phyloP scores from a whole-genome alignment of 306 rosid species.

The Castanea sativa region DNA sequence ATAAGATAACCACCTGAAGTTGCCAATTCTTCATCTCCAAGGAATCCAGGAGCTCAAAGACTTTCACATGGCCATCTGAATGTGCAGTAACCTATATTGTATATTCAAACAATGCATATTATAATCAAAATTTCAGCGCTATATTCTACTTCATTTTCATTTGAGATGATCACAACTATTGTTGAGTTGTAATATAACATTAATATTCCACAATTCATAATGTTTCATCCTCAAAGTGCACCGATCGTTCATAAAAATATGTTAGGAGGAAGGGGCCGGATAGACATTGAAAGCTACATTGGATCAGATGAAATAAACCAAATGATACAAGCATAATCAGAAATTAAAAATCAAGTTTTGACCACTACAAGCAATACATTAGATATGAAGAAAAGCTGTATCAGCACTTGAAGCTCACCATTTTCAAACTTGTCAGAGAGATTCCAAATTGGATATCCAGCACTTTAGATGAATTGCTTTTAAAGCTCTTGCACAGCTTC shows the following conservation, averaged over 20 bases:
- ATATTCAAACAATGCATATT: conserved; percentile 16
- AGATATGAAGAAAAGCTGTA: background rate
- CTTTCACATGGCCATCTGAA: conserved; percentile 70
- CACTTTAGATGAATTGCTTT: conserved; percentile 51
- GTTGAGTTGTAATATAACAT: background rate
- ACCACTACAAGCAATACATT: background rate
- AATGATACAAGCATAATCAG: background rate
- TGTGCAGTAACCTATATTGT: conserved; percentile 61
- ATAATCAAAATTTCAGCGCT: background rate
- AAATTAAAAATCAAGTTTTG: background rate
- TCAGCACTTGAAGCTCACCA: conserved; percentile 50
- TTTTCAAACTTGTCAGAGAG: conserved; percentile 56
- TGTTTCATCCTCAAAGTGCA: background rate
- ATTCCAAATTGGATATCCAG: conserved; percentile 81
- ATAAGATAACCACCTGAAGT: conserved; percentile 66
- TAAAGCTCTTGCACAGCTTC: conserved; percentile 75
- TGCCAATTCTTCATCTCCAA: conserved; percentile 86
- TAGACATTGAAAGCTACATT: background rate
- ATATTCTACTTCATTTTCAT: background rate
- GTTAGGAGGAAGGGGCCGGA: background rate
- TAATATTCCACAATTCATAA: background rate
- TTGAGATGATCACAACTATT: background rate
- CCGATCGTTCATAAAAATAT: background rate
- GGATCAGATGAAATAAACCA: background rate
- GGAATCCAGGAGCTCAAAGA: conserved; percentile 73